A percentile compares a stretch with the other conserved stretches of the same genome.
Evolutionary conservation across 306 rosid species (phyloP).

Genomic region (Mucuna pruriens): DNA sequence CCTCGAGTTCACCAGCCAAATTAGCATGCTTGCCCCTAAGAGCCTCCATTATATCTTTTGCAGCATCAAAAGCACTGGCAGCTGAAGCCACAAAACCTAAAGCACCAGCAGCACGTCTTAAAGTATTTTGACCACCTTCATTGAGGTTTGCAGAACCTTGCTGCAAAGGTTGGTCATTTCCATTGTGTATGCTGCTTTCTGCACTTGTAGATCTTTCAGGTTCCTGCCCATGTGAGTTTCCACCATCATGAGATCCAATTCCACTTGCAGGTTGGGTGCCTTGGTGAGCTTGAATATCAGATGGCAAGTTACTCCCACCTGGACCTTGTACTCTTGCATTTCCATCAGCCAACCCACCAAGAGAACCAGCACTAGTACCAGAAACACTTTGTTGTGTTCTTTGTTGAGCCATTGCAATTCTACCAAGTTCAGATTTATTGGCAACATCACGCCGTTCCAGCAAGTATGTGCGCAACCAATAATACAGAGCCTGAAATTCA

Average conservation of each 20-base stretch:
- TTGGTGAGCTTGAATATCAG: slow-evolving; percentile 84
- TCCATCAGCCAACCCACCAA: slow-evolving; percentile 85
- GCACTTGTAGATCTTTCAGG: slow-evolving; percentile 89
- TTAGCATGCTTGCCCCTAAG: slow-evolving; percentile 98
- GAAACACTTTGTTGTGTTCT: slow-evolving; percentile 84
- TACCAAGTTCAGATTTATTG: slow-evolving; percentile 88
- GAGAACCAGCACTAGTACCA: slow-evolving; percentile 66
- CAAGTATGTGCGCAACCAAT: slow-evolving; percentile 98
- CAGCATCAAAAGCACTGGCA: slow-evolving; percentile 98
- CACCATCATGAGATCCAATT: slow-evolving; percentile 91
- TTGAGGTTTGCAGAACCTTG: slow-evolving; percentile 79
- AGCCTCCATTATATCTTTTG: slow-evolving; percentile 99
- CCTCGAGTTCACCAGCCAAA: slow-evolving; percentile 99
- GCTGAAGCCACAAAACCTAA: slow-evolving; percentile 93
- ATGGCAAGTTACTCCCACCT: slow-evolving; percentile 59
- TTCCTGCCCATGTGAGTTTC: slow-evolving; percentile 88
- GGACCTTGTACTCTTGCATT: slow-evolving; percentile 82
- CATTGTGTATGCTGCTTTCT: slow-evolving; percentile 75
- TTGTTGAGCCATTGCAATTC: slow-evolving; percentile 93
- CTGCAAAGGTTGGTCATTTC: slow-evolving; percentile 79
- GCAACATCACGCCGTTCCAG: slow-evolving; percentile 98
- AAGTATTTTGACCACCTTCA: slow-evolving; percentile 86
- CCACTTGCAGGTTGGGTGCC: slow-evolving; percentile 76
- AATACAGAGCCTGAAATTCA: slow-evolving; percentile 84
- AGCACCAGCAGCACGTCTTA: slow-evolving; percentile 85